A percentile compares a stretch with the other conserved stretches of the same genome.
phyloP scores from a whole-genome alignment of 805 yeast genomes.

The Candida awuae region DNA sequence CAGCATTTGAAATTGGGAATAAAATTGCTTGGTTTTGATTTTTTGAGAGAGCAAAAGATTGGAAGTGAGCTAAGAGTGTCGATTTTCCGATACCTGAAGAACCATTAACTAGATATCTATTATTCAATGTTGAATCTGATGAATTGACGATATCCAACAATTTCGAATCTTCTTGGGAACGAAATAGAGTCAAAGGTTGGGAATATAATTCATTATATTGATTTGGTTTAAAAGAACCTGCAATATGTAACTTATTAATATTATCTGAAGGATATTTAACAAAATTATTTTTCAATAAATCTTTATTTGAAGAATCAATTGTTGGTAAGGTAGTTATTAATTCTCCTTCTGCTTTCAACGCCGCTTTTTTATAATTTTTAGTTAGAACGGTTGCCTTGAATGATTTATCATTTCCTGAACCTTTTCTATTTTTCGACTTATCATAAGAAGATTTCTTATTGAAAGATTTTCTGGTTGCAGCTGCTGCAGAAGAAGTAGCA shows the following conservation, averaged over 20 bases:
- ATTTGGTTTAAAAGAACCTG: slow-evolving; percentile 59
- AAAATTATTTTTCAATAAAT: slow-evolving; percentile 24
- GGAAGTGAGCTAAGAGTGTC: slow-evolving; percentile 60
- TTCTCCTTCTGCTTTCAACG: slow-evolving; percentile 13
- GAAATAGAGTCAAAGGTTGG: slow-evolving; percentile 51
- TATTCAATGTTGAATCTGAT: slow-evolving; percentile 32
- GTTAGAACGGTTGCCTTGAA: slow-evolving; percentile 21
- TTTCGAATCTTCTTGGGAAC: slow-evolving; percentile 38
- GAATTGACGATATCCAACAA: slow-evolving; percentile 33
- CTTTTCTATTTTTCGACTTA: slow-evolving; percentile 24
- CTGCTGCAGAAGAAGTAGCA: slow-evolving; percentile 16
- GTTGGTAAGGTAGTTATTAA: slow-evolving; percentile 16
- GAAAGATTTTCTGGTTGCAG: slow-evolving; percentile 25
- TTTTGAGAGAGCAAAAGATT: slow-evolving; percentile 39
- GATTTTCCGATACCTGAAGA: slow-evolving; percentile 77
- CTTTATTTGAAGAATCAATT: slow-evolving; percentile 11
- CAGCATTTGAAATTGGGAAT: slow-evolving; percentile 58
- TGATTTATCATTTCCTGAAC: slow-evolving; percentile 27
- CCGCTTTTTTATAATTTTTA: slow-evolving; percentile 20
- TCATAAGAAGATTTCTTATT: slow-evolving; percentile 21
- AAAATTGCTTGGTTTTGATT: slow-evolving; percentile 32
- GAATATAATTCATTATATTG: slow-evolving; percentile 63
- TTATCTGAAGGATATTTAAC: slow-evolving; percentile 35
- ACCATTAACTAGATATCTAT: slow-evolving; percentile 55
- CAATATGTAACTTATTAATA: slow-evolving; percentile 36